A percentile compares a stretch with the other conserved stretches of the same genome.
phyloP scores from a whole-genome alignment of 306 rosid genomes.

The Acacia confusa region DNA sequence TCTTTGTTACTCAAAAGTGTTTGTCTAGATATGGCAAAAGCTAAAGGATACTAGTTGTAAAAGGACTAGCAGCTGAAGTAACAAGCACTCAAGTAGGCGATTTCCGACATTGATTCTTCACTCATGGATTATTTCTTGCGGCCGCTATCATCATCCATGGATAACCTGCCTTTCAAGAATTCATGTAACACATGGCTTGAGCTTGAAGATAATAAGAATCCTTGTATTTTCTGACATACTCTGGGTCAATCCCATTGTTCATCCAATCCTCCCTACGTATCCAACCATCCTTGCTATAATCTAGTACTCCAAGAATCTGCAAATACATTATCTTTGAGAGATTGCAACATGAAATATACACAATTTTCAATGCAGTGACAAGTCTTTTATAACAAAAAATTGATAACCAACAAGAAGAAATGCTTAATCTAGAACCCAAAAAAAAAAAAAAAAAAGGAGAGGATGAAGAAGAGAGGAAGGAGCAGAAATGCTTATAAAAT shows the following conservation, averaged over 20 bases:
- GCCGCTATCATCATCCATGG: not conserved
- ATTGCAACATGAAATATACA: not conserved
- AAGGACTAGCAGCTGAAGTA: not conserved
- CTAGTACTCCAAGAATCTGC: constrained; percentile 90
- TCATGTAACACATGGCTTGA: constrained; percentile 93
- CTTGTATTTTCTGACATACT: constrained; percentile 83
- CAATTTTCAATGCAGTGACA: not conserved
- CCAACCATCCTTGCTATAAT: constrained; percentile 90
- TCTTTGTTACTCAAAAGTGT: not conserved
- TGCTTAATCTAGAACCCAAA: too few relatives aligned
- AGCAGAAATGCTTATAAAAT: not conserved
- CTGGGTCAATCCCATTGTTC: constrained; percentile 63
- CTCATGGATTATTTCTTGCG: not conserved
- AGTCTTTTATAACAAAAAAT: not conserved
- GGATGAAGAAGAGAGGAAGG: too few relatives aligned
- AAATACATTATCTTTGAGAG: not conserved
- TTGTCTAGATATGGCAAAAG: not conserved
- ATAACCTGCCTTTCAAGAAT: constrained; percentile 44
- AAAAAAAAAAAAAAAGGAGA: too few relatives aligned
- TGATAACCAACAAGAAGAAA: constrained; percentile 4
- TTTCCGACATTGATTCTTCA: not conserved
- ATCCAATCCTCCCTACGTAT: constrained; percentile 87
- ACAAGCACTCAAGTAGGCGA: not conserved
- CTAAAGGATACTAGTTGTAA: not conserved
- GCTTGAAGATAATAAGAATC: constrained; percentile 89